These are phyloP conservation scores for Chaetomiaceae sp. DNA, from an alignment of 2,329 filamentous ascomycete species.

Conservation along the genomic window DNA sequence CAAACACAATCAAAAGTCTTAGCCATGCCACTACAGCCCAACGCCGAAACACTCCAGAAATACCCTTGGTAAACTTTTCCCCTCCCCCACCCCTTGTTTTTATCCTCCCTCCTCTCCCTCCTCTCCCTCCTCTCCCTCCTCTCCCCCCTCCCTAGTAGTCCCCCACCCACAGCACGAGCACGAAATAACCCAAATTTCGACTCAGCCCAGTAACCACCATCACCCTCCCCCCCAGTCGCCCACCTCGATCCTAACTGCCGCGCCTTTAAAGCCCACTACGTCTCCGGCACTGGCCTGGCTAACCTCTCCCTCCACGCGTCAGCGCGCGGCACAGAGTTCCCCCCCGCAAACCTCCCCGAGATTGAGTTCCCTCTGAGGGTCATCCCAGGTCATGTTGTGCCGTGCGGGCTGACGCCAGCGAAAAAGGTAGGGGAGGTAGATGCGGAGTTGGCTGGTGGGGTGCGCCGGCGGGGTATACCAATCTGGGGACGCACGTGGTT, in stretches of 20 bases:
- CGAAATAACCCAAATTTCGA: too few relatives aligned
- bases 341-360: slow-evolving; percentile 2
- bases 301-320: background rate
- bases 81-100: too few relatives aligned
- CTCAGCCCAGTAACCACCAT: too few relatives aligned
- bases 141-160: background rate
- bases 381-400: background rate
- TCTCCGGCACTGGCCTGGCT: background rate
- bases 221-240: background rate
- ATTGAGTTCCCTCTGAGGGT: background rate
- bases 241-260: background rate
- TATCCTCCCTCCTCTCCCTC: too few relatives aligned
- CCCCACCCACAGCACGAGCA: too few relatives aligned
- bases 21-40: slow-evolving; percentile 7
- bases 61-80: background rate
- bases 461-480: background rate
- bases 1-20: slow-evolving; percentile 13
- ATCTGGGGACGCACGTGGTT: slow-evolving; percentile 6
- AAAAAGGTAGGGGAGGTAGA: background rate
- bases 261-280: background rate
- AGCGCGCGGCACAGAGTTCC: background rate
- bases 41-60: slow-evolving; percentile 3
- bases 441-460: background rate
- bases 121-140: background rate
- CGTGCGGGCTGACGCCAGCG: slow-evolving; percentile 5